These are phyloP conservation scores for Lycium ferocissimum DNA, from an alignment of 257 asterid genomes.

Conservation along the genomic window DNA sequence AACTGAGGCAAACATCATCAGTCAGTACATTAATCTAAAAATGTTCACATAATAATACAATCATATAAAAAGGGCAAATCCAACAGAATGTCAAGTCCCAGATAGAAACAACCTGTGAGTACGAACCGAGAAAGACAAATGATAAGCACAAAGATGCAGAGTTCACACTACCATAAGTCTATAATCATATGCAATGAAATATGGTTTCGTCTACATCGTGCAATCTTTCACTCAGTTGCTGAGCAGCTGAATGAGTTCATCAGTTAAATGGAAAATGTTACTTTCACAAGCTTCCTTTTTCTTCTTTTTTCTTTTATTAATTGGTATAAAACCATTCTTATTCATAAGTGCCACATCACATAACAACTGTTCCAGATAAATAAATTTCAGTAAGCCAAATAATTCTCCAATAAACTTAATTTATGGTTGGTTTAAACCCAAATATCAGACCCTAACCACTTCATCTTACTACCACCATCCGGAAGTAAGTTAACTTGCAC, in stretches of 20 bases:
- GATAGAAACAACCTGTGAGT: background rate
- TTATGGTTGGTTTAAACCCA: background rate
- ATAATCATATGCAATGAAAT: background rate
- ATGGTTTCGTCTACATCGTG: background rate
- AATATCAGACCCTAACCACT: background rate
- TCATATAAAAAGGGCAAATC: background rate
- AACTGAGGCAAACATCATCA: constrained; percentile 46
- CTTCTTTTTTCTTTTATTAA: background rate
- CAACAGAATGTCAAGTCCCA: background rate
- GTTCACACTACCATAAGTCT: background rate
- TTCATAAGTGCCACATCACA: background rate
- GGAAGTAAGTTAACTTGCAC: background rate
- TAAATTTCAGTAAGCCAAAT: background rate
- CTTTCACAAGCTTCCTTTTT: background rate
- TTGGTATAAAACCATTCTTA: background rate
- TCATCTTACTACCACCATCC: background rate
- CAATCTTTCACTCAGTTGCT: background rate
- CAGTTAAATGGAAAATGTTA: background rate
- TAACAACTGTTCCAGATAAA: background rate
- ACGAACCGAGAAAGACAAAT: background rate
- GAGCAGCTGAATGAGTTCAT: background rate
- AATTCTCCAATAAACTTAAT: background rate
- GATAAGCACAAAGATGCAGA: background rate
- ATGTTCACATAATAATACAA: background rate
- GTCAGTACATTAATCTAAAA: background rate